phyloP scores from a whole-genome alignment of 257 asterid species.

The Lycium barbarum region DNA sequence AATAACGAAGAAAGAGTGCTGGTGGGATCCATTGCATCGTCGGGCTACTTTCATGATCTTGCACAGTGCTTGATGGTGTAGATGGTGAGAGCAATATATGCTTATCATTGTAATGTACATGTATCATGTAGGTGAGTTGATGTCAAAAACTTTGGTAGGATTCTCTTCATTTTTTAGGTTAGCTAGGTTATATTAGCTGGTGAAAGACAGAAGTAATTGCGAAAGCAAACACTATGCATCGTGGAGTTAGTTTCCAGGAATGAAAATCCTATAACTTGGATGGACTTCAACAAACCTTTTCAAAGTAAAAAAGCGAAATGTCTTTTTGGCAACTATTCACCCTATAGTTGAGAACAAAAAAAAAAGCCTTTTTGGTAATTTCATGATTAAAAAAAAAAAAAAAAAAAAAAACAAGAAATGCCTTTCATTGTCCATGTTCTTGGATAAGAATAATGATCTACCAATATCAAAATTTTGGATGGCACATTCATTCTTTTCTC shows the following conservation, averaged over 20 bases:
- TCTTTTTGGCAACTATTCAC: not conserved
- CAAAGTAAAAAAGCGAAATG: not conserved
- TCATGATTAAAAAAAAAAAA: too few relatives aligned
- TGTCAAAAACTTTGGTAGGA: slow-evolving; percentile 2
- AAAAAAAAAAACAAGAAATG: not conserved
- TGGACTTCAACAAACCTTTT: not conserved
- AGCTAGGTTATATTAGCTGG: not conserved
- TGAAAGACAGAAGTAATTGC: not conserved
- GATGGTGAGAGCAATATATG: slow-evolving; percentile 22
- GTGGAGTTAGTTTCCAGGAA: not conserved
- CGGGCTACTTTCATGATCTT: not conserved
- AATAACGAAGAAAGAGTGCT: not conserved
- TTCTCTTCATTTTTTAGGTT: not conserved
- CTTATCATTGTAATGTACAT: slow-evolving; percentile 13
- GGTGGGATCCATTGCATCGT: not conserved
- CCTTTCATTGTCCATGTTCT: not conserved
- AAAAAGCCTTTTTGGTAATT: too few relatives aligned
- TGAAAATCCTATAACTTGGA: not conserved
- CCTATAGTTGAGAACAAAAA: not conserved
- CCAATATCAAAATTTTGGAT: not conserved
- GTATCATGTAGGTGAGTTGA: slow-evolving; percentile 6
- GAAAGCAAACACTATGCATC: not conserved
- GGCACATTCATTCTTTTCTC: not conserved
- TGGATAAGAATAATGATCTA: not conserved
- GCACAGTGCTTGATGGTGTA: slow-evolving; percentile 2